These are phyloP conservation scores for Panus rudis DNA, from an alignment of 768 basidiomycete species.

Conservation along the genomic window DNA sequence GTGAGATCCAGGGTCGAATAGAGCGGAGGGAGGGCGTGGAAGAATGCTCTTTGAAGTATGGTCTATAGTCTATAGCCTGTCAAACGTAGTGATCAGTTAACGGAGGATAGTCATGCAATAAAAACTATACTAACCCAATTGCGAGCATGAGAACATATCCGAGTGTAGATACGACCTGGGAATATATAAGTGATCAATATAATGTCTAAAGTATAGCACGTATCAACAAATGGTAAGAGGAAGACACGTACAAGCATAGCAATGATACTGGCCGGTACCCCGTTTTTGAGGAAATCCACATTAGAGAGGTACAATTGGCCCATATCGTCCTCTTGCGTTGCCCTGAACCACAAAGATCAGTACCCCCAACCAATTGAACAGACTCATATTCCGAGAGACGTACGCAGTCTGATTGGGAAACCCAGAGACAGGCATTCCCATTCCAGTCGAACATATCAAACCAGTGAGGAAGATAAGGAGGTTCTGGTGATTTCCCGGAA, in stretches of 20 bases:
- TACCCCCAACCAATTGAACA: constrained; percentile 7
- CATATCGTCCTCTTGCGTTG: constrained; percentile 91
- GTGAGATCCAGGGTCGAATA: no score
- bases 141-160: constrained; percentile 72
- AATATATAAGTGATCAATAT: neutral
- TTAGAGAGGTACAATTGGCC: constrained; percentile 83
- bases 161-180: constrained; percentile 76
- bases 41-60: no score
- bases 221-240: neutral
- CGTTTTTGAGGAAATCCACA: constrained; percentile 88
- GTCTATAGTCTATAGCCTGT: no score
- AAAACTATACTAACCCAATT: constrained; percentile 65
- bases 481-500: constrained; percentile 63
- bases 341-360: constrained; percentile 35
- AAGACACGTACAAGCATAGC: constrained; percentile 59
- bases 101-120: no score
- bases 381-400: constrained; percentile 24
- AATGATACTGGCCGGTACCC: constrained; percentile 89
- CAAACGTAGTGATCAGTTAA: no score
- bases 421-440: constrained; percentile 99
- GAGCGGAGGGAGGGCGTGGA: no score
- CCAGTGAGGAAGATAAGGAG: constrained; percentile 91
- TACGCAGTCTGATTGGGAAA: constrained; percentile 98
- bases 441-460: constrained; percentile 88
- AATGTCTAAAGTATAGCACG: constrained; percentile 4